Base-by-base conservation (phyloP, 768 basidiomycete genomes). In the Leccinum rimulosum region DNA sequence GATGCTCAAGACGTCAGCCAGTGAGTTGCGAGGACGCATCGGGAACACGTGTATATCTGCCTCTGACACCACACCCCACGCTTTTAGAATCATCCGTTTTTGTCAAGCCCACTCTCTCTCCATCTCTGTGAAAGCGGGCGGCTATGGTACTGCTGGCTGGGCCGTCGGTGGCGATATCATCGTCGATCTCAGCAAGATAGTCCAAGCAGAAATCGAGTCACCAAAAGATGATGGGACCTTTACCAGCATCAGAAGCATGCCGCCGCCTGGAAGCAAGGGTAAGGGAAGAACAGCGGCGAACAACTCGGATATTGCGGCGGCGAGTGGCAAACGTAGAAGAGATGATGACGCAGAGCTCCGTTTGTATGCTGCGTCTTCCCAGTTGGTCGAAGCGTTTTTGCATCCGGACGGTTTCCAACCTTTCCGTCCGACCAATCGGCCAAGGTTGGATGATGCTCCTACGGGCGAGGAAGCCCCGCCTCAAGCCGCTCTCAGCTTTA, bases 101-200 rank as follows among this genome's bases (percentile, higher is more conserved):
- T 95, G 93, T 68, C 74, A 70, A n/a, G 83, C 84, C 55, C 80
- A 93, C 67, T 74, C 75, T 0, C 75, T 95, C 3, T 85, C 88
- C 10, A 83, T 89, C 6, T 93, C 91, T 9, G 82, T 94, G 65
- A 94, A 93, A 70, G 89, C 91, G 1, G 95, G 95, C 27, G 95
- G 95, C 0, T 95, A 90, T 68, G 95, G 93, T 6, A 95, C 91
- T 1, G 91, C 88, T 10, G 94, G 93, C 1, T 93, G 93, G 89
- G 84, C 91, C 50, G 83, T 95, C 55, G 86, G 85, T 15, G 95
- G 95, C 38, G 88, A 95, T 66, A 78, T 96, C 57, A 86, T 96
- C 67, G 73, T 95, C 64, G 95, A 96, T 74, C 74, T 96, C 51
- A 83, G 80, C 66, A 83, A 80, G 64, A 75, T 97, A 52, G 77